A percentile compares a stretch with the other conserved stretches of the same genome.
Conservation (phyloP, 148 eudicot species). For the Fagopyrum homotropicum region DNA sequence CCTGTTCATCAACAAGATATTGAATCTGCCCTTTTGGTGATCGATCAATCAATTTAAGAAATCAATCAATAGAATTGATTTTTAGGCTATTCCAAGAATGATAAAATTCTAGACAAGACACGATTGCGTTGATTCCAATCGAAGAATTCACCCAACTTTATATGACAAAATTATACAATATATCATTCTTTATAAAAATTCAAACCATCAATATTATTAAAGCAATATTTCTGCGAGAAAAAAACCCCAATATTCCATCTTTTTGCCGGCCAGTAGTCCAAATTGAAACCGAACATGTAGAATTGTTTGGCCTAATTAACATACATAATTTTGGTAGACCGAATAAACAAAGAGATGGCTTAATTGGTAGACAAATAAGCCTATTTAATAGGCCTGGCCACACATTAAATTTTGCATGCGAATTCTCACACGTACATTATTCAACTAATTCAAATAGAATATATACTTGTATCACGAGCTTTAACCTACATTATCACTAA, state of each 20-base stretch:
- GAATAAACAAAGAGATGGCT: background rate
- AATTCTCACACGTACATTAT: background rate
- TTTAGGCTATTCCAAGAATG: background rate
- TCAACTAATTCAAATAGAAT: background rate
- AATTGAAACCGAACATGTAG: background rate
- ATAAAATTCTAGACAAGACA: constrained; percentile 4
- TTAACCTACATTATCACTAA: background rate
- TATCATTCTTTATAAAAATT: background rate
- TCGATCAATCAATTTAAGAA: background rate
- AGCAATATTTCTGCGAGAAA: background rate
- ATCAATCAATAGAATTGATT: background rate
- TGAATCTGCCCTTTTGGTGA: background rate
- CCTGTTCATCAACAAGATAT: background rate
- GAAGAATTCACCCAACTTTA: background rate
- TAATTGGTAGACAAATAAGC: background rate
- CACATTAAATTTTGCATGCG: background rate
- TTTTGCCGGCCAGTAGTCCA: background rate
- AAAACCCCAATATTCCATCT: background rate
- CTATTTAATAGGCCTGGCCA: background rate
- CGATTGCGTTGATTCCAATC: constrained; percentile 1
- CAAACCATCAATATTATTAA: constrained; percentile 1
- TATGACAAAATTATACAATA: background rate
- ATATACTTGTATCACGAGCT: background rate
- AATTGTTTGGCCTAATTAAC: background rate
- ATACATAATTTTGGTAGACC: background rate